Conservation (phyloP, 257 asterid genomes). For the Solanum neorickii region DNA sequence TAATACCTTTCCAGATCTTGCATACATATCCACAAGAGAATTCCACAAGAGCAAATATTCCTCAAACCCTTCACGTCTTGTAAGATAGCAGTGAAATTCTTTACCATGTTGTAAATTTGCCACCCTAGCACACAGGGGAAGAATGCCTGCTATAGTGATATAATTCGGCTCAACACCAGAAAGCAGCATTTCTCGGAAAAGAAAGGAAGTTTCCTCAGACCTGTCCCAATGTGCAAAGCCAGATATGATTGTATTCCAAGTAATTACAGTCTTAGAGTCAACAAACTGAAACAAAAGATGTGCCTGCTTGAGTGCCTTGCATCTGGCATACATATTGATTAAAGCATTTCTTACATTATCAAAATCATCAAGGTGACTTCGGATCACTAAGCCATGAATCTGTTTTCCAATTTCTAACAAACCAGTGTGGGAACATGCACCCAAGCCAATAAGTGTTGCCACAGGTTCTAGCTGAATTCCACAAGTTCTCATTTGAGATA, state of each 20-base stretch:
- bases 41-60: slow-evolving; percentile 53
- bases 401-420: slow-evolving; percentile 50
- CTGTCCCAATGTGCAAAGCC: slow-evolving; percentile 49
- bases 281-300: slow-evolving; percentile 34
- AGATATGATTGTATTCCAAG: slow-evolving; percentile 84
- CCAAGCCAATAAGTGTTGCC: slow-evolving; percentile 59
- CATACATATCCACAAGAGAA: slow-evolving; percentile 69
- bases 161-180: slow-evolving; percentile 48
- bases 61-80: slow-evolving; percentile 35
- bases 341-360: slow-evolving; percentile 53
- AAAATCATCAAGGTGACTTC: slow-evolving; percentile 29
- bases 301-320: slow-evolving; percentile 59
- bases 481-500: slow-evolving; percentile 39
- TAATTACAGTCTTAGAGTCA: slow-evolving; percentile 29
- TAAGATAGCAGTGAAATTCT: slow-evolving; percentile 70
- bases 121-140: slow-evolving; percentile 76
- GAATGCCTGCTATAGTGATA: slow-evolving; percentile 69
- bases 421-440: slow-evolving; percentile 67
- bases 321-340: slow-evolving; percentile 63
- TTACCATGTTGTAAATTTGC: slow-evolving; percentile 70
- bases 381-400: slow-evolving; percentile 64
- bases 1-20: slow-evolving; percentile 67
- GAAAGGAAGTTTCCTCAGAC: slow-evolving; percentile 55
- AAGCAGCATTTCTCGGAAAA: slow-evolving; percentile 52
- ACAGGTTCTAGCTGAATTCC: slow-evolving; percentile 46